Base-by-base conservation (phyloP, 257 asterid species). In the Solanum piurae region DNA sequence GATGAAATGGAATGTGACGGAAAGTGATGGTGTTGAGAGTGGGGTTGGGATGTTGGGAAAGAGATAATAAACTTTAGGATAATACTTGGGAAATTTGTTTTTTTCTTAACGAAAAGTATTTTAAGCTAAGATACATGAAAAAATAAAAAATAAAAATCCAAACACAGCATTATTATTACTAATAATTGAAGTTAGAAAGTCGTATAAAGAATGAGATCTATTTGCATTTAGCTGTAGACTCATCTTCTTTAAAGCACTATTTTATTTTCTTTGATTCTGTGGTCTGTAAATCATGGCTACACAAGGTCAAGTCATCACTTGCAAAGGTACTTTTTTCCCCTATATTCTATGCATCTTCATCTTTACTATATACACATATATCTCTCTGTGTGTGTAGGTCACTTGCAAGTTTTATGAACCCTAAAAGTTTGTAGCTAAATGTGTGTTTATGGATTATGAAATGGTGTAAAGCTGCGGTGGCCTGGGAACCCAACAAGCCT, bases 401-500 rank as follows among this genome's bases (percentile, higher is more conserved):
- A 68, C 49, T 71, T 38, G 62, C 34, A 60, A 12, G 12, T 40
- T 27, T 85, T 55, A 23, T 66, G 84, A 49, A 23, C 38, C 74
- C 62, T 87, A 29, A 5, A 58, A 33, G 18, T 46, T 82, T 88
- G 73, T 40, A 79, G 55, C 85, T 84, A 12, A 12, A 60, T 27
- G 73, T 44, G 12, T 80, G 55, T 55, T 31, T 83, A 13, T 86
- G 58, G 33, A 80, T 46, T 80, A 20, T 83, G 86, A 31, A 66
- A 58, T 37, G 62, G 23, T 62, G 66, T 82, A 31, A 20, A 94
- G 99, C 98, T 72, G 98, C 99, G 94, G 99, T 96, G 95, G 98
- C 99, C 92, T 96, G 99, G 99, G 99, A 96, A 93, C 95, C 99
- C 93, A 94, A 94, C 80, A 96, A 96, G 91, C 98, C 99, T 1